Base-by-base conservation (phyloP, 371 early-diverging fungal species). In the Apophysomyces sp. region DNA sequence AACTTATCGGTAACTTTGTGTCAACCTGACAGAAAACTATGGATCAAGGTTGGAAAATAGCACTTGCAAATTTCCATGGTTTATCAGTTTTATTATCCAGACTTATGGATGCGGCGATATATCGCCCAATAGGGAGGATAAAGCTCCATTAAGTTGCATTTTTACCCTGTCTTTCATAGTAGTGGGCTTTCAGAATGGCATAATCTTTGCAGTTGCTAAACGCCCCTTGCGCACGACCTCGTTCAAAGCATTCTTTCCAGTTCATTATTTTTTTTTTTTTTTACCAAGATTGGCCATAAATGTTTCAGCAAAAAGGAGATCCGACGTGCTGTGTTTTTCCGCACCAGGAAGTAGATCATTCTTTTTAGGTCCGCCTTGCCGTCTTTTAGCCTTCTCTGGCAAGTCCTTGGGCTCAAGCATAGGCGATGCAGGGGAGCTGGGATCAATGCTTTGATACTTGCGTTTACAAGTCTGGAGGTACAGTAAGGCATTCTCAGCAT, bases 361-460 rank as follows among this genome's bases (percentile, higher is more conserved):
- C n/a, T 21, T 44, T 44, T 9, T 21, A 21, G 21, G 8, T 21
- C 27, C 16, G 3, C 2, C 26, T 6, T 44, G 49, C 21, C 49
- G 49, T 44, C 49, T 26, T 44, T 44, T 21, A 44, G 49, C 1
- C 8, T 21, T 44, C 0, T 44, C 49, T 4, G 4, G 26, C 21
- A 41, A 44, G 49, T 44, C 21, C 31, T 59, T 34, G 12, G 32
- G 26, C 26, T 59, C 32, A 7, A 32, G 59, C 18, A 59, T 51
- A 1, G 59, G 27, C 32, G 51, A 49, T 51, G 51, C 59, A 18
- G 59, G 31, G 12, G 58, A 59, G 12, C 52, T 52, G 2, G 32
- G 21, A 13, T 59, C 36, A 26, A 59, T 52, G 32, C 30, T 32
- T 32, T 44, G 18, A 51, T 59, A 59, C 59, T 44, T 44, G 21